Evolutionary conservation across 208 protist genomes (phyloP).

Genomic region (Crithidia acanthocephali): DNA sequence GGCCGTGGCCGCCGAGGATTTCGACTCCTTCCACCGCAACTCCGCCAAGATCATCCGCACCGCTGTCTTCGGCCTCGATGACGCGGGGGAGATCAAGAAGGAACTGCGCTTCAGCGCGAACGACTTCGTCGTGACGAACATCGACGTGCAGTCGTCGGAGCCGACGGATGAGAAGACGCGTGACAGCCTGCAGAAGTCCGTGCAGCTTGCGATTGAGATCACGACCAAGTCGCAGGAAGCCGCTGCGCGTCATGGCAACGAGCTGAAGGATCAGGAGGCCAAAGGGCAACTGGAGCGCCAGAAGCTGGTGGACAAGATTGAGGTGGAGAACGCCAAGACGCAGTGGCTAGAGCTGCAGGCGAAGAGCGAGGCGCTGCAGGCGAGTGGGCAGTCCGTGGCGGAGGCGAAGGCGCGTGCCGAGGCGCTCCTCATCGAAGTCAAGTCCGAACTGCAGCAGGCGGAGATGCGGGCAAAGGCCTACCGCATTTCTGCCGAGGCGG

Average conservation of each 20-base stretch:
- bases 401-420: conserved; percentile 93
- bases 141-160: conserved; percentile 95
- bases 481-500: conserved; percentile 82
- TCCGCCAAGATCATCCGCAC: conserved; percentile 95
- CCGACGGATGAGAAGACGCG: conserved; percentile 94
- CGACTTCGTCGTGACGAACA: conserved; percentile 94
- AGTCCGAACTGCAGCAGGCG: conserved; percentile 90
- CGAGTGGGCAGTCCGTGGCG: conserved; percentile 90
- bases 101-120: conserved; percentile 90
- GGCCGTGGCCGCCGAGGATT: conserved; percentile 92
- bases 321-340: conserved; percentile 83
- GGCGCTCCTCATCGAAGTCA: conserved; percentile 87
- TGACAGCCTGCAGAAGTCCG: conserved; percentile 96
- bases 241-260: conserved; percentile 90
- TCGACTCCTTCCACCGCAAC: conserved; percentile 97
- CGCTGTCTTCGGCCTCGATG: conserved; percentile 93
- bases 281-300: conserved; percentile 92
- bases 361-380: conserved; percentile 92
- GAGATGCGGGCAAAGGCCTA: conserved; percentile 82
- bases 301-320: conserved; percentile 90
- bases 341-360: conserved; percentile 92
- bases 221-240: conserved; percentile 97
- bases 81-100: conserved; percentile 52
- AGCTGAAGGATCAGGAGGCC: conserved; percentile 94
- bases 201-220: conserved; percentile 98